A percentile compares a stretch with the other conserved stretches of the same genome.
phyloP scores from a whole-genome alignment of 371 early-diverging fungal genomes.

The Dichotomocladium elegans region DNA sequence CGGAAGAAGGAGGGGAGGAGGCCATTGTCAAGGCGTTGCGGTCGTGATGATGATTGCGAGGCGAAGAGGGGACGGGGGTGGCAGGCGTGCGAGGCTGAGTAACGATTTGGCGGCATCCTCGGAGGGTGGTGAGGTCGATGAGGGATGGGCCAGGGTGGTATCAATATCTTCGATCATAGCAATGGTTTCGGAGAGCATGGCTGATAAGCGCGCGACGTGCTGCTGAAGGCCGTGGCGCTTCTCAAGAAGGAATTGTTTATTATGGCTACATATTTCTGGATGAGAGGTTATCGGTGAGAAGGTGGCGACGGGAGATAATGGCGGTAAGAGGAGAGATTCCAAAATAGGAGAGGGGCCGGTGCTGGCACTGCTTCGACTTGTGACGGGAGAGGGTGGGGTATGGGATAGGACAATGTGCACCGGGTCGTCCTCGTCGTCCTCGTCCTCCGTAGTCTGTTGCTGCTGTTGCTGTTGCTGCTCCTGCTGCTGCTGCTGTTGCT shows the following conservation, averaged over 20 bases:
- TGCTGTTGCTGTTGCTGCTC: not conserved
- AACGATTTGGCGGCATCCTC: conserved; percentile 8
- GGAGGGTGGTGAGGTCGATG: conserved; percentile 1
- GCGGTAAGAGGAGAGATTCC: conserved; percentile 2
- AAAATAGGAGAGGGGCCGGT: conserved; percentile 2
- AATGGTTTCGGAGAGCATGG: conserved; percentile 47
- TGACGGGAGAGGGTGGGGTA: not conserved
- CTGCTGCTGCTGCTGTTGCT: not conserved
- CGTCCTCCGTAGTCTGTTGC: not conserved
- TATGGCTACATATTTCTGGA: conserved; percentile 25
- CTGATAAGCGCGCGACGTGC: conserved; percentile 50
- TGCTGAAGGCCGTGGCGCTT: conserved; percentile 54
- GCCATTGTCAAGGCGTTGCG: not conserved
- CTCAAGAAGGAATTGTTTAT: conserved; percentile 39
- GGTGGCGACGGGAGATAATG: conserved; percentile 1
- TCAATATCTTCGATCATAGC: conserved; percentile 51
- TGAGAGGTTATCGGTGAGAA: not conserved
- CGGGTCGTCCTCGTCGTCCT: no score
- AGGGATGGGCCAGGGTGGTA: conserved; percentile 26
- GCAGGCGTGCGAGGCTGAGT: conserved; percentile 2
- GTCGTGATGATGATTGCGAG: not conserved
- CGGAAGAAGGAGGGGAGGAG: not conserved
- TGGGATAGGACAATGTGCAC: not conserved
- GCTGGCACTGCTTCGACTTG: not conserved
- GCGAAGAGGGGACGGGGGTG: conserved; percentile 4